Evolutionary conservation across 2,329 filamentous ascomycete genomes (phyloP), one percentile per base, ranked within the genome.

Genomic region (Chaetomiaceae sp.): DNA sequence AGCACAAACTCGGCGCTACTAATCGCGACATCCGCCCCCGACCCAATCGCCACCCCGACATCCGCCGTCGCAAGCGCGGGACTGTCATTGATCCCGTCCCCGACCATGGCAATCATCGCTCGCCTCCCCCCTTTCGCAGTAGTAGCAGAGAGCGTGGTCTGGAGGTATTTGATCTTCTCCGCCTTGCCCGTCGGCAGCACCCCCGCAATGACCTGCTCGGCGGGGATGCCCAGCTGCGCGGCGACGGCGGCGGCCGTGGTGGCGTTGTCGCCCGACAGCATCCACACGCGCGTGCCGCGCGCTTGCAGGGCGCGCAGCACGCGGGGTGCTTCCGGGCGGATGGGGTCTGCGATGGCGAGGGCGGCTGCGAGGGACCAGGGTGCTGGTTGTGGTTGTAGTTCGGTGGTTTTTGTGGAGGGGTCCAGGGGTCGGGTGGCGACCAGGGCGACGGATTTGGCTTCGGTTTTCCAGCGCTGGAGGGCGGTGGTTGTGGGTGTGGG

Each of bases 231-330:
- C 15, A 95, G 73, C 58, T 79, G 79, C 2, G 73, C 68, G 1
- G 86, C 90, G 3, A 96, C 87, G 0, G 88, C 88, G 17, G 76
- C 72, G 2, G 90, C 90, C 0, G 90, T 96, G n/a, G 72, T 81
- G n/a, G 73, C 69, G 60, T 95, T 95, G 69, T 96, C 90, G 24
- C 90, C 90, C 0, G 88, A 94, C 30, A 95, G 81, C 88, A 96
- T 94, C 81, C 84, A 95, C 4, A 95, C 85, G 26, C 82, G 78
- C 38, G 86, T 82, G 17, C 84, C 81, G 14, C 77, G 76, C 4
- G 74, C 65, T 35, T 78, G 75, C 0, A 95, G 77, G 1, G 81
- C 73, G 6, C 68, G 64, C 48, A 95, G 76, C 15, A 91, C 80
- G 7, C 69, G 60, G 1, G 68, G 65, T 0, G 88, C 82, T 65